A percentile compares a stretch with the other conserved stretches of the same genome.
phyloP scores from a whole-genome alignment of 208 protist genomes.

The Giardia duodenalis region DNA sequence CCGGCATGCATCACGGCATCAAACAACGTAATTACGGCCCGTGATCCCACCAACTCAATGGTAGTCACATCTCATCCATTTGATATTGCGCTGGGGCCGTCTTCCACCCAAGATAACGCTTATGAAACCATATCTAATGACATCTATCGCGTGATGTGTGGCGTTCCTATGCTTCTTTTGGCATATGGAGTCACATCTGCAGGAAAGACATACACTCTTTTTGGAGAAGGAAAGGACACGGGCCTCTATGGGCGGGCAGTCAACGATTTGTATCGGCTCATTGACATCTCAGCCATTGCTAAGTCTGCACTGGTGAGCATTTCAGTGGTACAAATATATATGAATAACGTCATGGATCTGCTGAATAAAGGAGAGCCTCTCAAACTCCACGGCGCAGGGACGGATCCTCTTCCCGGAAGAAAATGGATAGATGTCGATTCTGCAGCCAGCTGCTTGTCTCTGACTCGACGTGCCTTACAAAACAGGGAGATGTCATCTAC shows the following conservation, averaged over 20 bases:
- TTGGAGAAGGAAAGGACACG: neutral
- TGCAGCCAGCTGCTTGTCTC: neutral
- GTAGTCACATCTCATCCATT: neutral
- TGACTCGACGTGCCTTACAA: neutral
- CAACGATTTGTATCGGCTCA: neutral
- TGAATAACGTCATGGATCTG: neutral
- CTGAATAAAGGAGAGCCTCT: neutral
- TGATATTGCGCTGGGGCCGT: neutral
- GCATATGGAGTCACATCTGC: slow-evolving; percentile 21
- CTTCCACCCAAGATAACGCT: neutral
- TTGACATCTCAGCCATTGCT: neutral
- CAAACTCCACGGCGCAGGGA: neutral
- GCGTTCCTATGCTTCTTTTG: neutral
- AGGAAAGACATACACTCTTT: slow-evolving; percentile 11
- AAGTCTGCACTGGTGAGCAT: neutral
- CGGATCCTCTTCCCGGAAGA: neutral
- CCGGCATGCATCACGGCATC: neutral
- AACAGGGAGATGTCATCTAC: neutral
- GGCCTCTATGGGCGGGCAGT: neutral
- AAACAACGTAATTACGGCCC: neutral
- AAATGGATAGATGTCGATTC: neutral
- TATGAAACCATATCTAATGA: neutral
- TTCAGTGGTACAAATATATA: slow-evolving; percentile 13
- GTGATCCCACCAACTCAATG: neutral
- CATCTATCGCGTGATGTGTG: neutral